Evolutionary conservation across 352 stramenopile species (phyloP), one percentile per base, ranked within the genome.

Genomic region (Phytophthora idaei): DNA sequence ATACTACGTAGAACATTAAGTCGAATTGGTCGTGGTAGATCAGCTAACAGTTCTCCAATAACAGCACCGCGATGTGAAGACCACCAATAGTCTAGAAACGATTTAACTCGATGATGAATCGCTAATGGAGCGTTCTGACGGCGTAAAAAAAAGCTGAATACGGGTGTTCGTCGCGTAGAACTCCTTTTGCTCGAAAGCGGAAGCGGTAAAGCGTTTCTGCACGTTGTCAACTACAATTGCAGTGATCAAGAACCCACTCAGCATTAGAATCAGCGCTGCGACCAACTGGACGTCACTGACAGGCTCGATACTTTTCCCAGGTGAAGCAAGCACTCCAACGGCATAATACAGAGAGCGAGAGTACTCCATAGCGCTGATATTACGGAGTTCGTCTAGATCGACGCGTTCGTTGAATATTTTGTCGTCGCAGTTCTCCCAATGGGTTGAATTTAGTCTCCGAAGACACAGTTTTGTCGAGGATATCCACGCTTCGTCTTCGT

Each of bases 21-120:
- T 15, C 75, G 73, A 59, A 90, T 78, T 0, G 67, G 64, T 15
- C 73, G 69, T 3, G 81, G 81, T 0, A 90, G 77, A 50, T 88
- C 81, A 9, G 73, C 60, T 0, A 90, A 54, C 1, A 90, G 55
- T 11, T 88, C 75, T 3, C 69, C 72, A 14, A 80, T 81, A 1
- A 77, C 73, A 0, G 81, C 81, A 7, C 81, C 81, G 2, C 81
- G 79, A 44, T 89, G 81, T 0, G 77, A 79, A 1, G 77, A 85
- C 81, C 81, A 90, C 81, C 81, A 90, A 58, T 87, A 90, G 53
- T 90, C 81, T 11, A 90, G 49, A 45, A 89, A 90, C 0, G 81
- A 73, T 31, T 87, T 82, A 1, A 88, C 79, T 2, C 81, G 79
- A 5, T 83, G 73, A 15, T 87, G 69, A 31, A 90, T 76, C 2